Percentiles rank a stretch among this genome's conserved stretches.
These are phyloP conservation scores for Solanum lignicaule DNA, from an alignment of 257 asterid genomes.

Conservation along the genomic window DNA sequence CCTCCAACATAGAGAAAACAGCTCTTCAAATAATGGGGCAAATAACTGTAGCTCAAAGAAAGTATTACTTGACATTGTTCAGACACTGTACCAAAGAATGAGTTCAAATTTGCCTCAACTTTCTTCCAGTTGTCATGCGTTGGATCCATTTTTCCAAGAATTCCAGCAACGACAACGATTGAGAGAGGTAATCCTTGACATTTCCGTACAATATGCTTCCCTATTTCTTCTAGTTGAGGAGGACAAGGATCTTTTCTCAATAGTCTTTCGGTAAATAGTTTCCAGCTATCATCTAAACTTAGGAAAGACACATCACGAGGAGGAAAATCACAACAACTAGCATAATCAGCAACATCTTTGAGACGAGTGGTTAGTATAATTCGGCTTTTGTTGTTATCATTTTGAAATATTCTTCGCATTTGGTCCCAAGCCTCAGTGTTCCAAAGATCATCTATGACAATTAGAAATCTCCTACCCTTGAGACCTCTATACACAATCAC, in stretches of 20 bases:
- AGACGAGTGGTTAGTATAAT: conserved; percentile 1
- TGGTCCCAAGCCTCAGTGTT: neutral
- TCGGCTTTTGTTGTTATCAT: conserved; percentile 3
- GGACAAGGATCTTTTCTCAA: neutral
- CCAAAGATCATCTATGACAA: conserved; percentile 14
- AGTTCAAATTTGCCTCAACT: neutral
- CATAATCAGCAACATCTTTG: neutral
- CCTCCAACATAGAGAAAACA: conserved; percentile 9
- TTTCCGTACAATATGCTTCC: neutral
- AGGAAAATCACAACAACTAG: neutral
- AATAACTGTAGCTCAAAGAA: conserved; percentile 1
- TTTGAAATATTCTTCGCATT: neutral
- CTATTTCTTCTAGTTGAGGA: neutral
- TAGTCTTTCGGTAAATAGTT: neutral
- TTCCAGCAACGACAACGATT: neutral
- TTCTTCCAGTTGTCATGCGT: neutral
- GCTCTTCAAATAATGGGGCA: neutral
- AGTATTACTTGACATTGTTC: neutral
- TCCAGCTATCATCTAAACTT: neutral
- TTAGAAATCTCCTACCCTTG: neutral
- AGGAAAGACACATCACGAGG: neutral
- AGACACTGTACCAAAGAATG: neutral
- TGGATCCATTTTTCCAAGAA: neutral
- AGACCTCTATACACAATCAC: neutral
- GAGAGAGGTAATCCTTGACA: neutral